phyloP scores from a whole-genome alignment of 192 early-diverging fungal species.

The Endogone sp. region DNA sequence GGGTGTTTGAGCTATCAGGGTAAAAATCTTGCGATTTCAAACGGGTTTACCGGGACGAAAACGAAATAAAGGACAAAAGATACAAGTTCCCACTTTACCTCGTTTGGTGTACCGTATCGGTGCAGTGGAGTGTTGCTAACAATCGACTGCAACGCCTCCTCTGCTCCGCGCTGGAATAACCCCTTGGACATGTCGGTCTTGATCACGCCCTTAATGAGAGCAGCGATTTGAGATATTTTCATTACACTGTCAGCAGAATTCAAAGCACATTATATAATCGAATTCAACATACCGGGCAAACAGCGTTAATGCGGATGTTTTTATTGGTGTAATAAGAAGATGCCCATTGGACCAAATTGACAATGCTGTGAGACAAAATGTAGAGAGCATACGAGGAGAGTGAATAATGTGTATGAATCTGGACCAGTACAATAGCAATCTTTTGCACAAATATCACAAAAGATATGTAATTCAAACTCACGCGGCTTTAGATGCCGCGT shows the following conservation, averaged over 20 bases:
- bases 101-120: constrained; percentile 32
- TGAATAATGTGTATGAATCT: too few relatives aligned
- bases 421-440: too few relatives aligned
- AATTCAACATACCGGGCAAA: constrained; percentile 36
- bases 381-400: background rate
- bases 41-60: too few relatives aligned
- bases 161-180: constrained; percentile 42
- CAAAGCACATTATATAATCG: background rate
- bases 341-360: constrained; percentile 38
- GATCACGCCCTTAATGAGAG: constrained; percentile 37
- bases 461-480: constrained; percentile 8
- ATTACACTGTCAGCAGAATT: background rate
- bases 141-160: constrained; percentile 29
- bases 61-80: background rate
- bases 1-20: too few relatives aligned
- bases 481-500: constrained; percentile 57
- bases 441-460: background rate
- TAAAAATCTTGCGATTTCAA: too few relatives aligned
- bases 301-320: constrained; percentile 45
- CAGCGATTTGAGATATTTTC: background rate
- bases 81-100: constrained; percentile 25
- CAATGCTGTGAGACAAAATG: constrained; percentile 14
- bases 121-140: constrained; percentile 46
- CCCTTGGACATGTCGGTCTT: constrained; percentile 49
- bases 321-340: constrained; percentile 34